These are phyloP conservation scores for Oryza rufipogon DNA, from an alignment of 176 grass and related monocot genomes.

Conservation along the genomic window DNA sequence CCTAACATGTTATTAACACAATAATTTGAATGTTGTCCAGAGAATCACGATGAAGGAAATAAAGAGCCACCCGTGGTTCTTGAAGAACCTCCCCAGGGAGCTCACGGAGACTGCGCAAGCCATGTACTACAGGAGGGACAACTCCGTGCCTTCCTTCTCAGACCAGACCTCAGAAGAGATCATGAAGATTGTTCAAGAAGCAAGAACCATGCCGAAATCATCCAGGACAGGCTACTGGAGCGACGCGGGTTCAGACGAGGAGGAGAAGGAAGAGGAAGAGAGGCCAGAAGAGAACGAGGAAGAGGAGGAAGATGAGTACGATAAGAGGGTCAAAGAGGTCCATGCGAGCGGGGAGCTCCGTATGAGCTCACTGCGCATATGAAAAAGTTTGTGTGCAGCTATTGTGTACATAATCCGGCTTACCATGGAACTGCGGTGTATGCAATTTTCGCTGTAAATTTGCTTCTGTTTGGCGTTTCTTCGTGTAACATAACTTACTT, in stretches of 20 bases:
- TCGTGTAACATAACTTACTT: conserved; percentile 49
- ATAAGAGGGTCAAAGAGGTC: conserved; percentile 79
- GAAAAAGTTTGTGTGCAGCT: conserved; percentile 39
- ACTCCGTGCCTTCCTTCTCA: conserved; percentile 71
- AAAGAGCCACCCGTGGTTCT: conserved; percentile 94
- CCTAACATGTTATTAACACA: not conserved
- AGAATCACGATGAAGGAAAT: conserved; percentile 97
- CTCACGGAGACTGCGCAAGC: conserved; percentile 73
- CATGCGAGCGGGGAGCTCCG: conserved; percentile 75
- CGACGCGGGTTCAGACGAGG: conserved; percentile 66
- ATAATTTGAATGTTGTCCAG: conserved; percentile 48
- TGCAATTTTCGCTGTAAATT: conserved; percentile 58
- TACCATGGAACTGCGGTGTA: conserved; percentile 18
- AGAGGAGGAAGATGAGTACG: conserved; percentile 75
- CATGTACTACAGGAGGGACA: conserved; percentile 82
- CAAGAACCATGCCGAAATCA: conserved; percentile 65
- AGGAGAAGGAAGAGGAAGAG: conserved; percentile 52
- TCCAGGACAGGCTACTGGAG: conserved; percentile 59
- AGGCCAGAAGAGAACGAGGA: conserved; percentile 49
- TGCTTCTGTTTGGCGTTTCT: conserved; percentile 44
- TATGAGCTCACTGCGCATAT: conserved; percentile 63
- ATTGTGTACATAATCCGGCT: conserved; percentile 45
- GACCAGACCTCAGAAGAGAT: conserved; percentile 79
- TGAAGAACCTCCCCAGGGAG: conserved; percentile 95
- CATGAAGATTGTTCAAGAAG: conserved; percentile 83